A percentile compares a stretch with the other conserved stretches of the same genome.
These are phyloP conservation scores for Craterostigma plantagineum DNA, from an alignment of 257 asterid species.

Conservation along the genomic window DNA sequence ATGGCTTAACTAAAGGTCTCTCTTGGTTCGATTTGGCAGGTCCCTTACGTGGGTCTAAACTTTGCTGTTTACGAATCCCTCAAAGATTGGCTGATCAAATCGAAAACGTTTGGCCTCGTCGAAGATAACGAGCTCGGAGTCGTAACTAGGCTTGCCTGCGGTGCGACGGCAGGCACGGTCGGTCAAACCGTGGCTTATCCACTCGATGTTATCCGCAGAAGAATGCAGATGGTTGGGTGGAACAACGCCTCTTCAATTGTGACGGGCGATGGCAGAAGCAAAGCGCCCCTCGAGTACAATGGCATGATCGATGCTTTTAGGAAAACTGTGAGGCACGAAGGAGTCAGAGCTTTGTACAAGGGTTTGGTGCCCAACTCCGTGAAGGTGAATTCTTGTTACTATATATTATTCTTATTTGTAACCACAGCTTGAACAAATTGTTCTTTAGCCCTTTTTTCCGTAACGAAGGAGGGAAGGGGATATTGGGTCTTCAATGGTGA, in stretches of 20 bases:
- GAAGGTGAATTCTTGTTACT: slow-evolving; percentile 29
- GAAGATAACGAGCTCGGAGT: slow-evolving; percentile 77
- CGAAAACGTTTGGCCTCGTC: slow-evolving; percentile 46
- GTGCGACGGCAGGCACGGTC: slow-evolving; percentile 95
- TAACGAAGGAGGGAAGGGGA: too few species aligned
- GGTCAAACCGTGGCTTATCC: slow-evolving; percentile 99
- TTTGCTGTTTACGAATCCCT: slow-evolving; percentile 95
- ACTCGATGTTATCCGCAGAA: slow-evolving; percentile 83
- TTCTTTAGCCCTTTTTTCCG: too few species aligned
- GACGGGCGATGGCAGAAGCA: slow-evolving; percentile 67
- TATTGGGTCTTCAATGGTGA: too few species aligned
- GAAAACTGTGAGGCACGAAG: slow-evolving; percentile 84
- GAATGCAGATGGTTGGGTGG: slow-evolving; percentile 99
- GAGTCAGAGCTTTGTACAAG: slow-evolving; percentile 80
- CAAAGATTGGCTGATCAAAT: slow-evolving; percentile 68
- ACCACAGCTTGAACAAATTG: background rate
- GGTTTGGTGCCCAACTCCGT: slow-evolving; percentile 95
- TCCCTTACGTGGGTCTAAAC: slow-evolving; percentile 95
- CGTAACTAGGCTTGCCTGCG: slow-evolving; percentile 77
- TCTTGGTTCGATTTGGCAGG: slow-evolving; percentile 20
- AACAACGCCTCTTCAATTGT: slow-evolving; percentile 66
- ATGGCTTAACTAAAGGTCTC: background rate
- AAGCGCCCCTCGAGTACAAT: slow-evolving; percentile 50
- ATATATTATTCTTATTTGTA: background rate
- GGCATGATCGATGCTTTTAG: slow-evolving; percentile 96